These are phyloP conservation scores for Aspergillus sp. DNA, from an alignment of 2,329 filamentous ascomycete species.

Conservation along the genomic window DNA sequence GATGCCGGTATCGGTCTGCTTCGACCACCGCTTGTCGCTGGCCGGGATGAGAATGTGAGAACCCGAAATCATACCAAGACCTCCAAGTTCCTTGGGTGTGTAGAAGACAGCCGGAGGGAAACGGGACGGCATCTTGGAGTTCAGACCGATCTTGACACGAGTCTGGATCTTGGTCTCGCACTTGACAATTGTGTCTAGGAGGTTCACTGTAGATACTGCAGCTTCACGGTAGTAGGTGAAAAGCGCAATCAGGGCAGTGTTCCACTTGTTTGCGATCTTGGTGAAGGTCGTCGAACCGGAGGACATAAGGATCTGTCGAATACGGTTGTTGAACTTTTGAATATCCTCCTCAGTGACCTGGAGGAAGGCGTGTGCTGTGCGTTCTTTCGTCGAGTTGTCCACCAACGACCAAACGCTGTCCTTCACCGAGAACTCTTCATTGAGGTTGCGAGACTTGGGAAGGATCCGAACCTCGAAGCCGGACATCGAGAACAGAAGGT, in stretches of 20 bases:
- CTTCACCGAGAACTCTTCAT: constrained; percentile 95
- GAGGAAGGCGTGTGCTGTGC: constrained; percentile 94
- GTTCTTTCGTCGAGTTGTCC: constrained; percentile 93
- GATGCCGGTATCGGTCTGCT: constrained; percentile 95
- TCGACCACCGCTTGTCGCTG: constrained; percentile 96
- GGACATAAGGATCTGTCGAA: constrained; percentile 97
- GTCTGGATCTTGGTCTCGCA: constrained; percentile 99
- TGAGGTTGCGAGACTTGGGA: constrained; percentile 90
- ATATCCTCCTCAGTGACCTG: constrained; percentile 98
- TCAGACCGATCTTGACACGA: constrained; percentile 95
- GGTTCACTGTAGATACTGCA: constrained; percentile 88
- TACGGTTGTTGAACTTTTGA: constrained; percentile 98
- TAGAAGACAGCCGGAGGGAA: constrained; percentile 99
- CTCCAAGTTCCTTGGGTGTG: constrained; percentile 95
- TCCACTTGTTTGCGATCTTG: constrained; percentile 99
- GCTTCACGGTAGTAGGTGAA: constrained; percentile 99
- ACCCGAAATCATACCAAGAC: constrained; percentile 97
- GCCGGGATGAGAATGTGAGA: constrained; percentile 97
- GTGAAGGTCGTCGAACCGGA: constrained; percentile 99
- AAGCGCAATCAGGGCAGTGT: constrained; percentile 91
- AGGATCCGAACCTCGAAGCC: constrained; percentile 96
- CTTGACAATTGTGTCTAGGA: constrained; percentile 97
- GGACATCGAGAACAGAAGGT: constrained; percentile 94
- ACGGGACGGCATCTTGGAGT: constrained; percentile 98
- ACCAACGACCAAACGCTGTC: constrained; percentile 98